These are phyloP conservation scores for Diaporthe caulivora DNA, from an alignment of 2,329 filamentous ascomycete genomes.

Conservation along the genomic window DNA sequence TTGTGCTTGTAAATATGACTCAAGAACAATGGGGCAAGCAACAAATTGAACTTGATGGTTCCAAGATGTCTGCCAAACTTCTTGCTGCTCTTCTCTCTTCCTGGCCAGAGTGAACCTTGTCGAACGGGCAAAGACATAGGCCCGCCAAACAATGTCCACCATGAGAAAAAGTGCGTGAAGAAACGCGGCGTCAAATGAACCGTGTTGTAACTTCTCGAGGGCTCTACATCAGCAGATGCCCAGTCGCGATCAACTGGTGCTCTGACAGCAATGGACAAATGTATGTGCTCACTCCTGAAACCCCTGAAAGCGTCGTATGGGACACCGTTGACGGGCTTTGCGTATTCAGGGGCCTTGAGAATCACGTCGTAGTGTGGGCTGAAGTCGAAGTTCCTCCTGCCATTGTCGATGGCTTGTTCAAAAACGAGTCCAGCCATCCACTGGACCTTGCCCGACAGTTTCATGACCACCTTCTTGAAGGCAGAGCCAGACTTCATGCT, in stretches of 20 bases:
- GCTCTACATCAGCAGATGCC: slow-evolving; percentile 79
- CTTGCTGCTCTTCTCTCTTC: slow-evolving; percentile 95
- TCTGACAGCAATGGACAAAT: slow-evolving; percentile 91
- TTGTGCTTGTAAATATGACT: slow-evolving; percentile 99
- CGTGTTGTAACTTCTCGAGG: slow-evolving; percentile 94
- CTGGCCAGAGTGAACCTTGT: slow-evolving; percentile 91
- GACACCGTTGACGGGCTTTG: slow-evolving; percentile 66
- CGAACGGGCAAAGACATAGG: slow-evolving; percentile 95
- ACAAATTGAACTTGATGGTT: slow-evolving; percentile 98
- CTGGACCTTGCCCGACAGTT: slow-evolving; percentile 94
- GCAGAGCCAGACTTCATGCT: slow-evolving; percentile 79
- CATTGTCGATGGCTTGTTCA: slow-evolving; percentile 81
- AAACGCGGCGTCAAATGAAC: slow-evolving; percentile 95
- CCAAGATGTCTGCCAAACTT: slow-evolving; percentile 97
- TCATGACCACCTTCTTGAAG: slow-evolving; percentile 99
- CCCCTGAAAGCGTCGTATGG: slow-evolving; percentile 93
- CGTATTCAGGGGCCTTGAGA: slow-evolving; percentile 82
- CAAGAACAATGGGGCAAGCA: slow-evolving; percentile 92
- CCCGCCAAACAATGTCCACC: slow-evolving; percentile 97
- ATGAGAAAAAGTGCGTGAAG: slow-evolving; percentile 98
- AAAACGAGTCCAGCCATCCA: slow-evolving; percentile 94
- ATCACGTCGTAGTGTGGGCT: slow-evolving; percentile 93
- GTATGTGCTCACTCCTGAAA: slow-evolving; percentile 97
- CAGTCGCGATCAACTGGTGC: slow-evolving; percentile 91
- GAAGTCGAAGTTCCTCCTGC: slow-evolving; percentile 86